These are phyloP conservation scores for Thecaphora thlaspeos DNA, from an alignment of 1,284 basidiomycete species.

Conservation along the genomic window DNA sequence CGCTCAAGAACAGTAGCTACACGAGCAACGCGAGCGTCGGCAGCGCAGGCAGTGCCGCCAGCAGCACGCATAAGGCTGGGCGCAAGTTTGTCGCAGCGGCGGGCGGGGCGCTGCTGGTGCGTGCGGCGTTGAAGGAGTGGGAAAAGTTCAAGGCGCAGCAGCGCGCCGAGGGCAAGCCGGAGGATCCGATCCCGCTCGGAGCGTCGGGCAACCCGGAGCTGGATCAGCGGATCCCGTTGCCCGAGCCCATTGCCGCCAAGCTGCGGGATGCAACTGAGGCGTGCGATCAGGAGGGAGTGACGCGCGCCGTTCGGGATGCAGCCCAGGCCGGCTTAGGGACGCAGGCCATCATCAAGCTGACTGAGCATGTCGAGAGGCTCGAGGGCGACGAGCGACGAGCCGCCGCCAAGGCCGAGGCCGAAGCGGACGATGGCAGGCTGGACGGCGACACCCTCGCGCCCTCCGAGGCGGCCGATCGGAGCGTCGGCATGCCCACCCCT, in stretches of 20 bases:
- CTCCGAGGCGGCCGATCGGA: no score
- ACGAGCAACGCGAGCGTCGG: conserved; percentile 9
- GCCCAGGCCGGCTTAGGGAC: conserved; percentile 36
- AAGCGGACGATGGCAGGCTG: not conserved
- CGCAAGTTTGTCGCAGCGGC: conserved; percentile 19
- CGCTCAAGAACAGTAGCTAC: conserved; percentile 8
- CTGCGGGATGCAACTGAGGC: conserved; percentile 27
- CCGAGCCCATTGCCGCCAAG: conserved; percentile 8
- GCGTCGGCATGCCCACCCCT: conserved; percentile 13
- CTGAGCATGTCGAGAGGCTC: conserved; percentile 26
- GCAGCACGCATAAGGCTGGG: no score
- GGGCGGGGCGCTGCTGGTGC: conserved; percentile 30
- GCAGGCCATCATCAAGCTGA: conserved; percentile 36
- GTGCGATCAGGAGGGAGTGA: conserved; percentile 21
- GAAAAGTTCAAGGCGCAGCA: conserved; percentile 39
- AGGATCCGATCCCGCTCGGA: conserved; percentile 31
- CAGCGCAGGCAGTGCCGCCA: no score
- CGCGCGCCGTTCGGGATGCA: conserved; percentile 19
- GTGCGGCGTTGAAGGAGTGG: conserved; percentile 34
- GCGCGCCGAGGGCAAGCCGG: conserved; percentile 31
- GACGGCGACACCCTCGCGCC: conserved; percentile 13
- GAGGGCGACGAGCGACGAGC: not conserved
- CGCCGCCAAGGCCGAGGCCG: not conserved
- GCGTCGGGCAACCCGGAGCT: conserved; percentile 22
- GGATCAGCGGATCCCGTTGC: conserved; percentile 19